Evolutionary conservation across 2,329 filamentous ascomycete species (phyloP).

Genomic region (Pyrenophora graminea): DNA sequence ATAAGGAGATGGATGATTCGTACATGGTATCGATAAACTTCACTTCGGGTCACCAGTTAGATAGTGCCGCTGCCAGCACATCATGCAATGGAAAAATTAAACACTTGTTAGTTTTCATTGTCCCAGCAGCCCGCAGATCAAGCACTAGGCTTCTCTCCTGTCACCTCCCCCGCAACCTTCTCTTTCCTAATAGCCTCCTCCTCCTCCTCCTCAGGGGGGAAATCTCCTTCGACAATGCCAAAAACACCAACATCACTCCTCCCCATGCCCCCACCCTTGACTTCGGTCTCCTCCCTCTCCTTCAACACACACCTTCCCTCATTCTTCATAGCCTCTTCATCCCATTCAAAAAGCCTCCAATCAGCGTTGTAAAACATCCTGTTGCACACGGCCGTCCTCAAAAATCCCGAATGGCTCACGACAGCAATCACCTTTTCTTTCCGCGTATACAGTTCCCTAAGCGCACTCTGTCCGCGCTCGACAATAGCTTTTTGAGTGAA

Average conservation of each 20-base stretch:
- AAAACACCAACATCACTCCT: constrained; percentile 50
- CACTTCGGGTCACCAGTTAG: too few species aligned
- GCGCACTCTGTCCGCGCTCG: constrained; percentile 57
- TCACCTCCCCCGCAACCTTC: constrained; percentile 21
- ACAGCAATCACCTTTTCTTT: constrained; percentile 67
- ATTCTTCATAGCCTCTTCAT: constrained; percentile 52
- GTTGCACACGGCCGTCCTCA: constrained; percentile 62
- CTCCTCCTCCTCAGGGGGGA: constrained; percentile 28
- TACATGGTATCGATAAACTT: not conserved
- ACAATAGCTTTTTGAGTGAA: constrained; percentile 60
- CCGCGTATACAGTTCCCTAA: constrained; percentile 57
- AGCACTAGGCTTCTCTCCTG: constrained; percentile 18
- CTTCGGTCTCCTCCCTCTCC: constrained; percentile 57
- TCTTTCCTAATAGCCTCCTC: constrained; percentile 4
- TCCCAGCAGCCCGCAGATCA: not conserved
- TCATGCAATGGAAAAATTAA: too few species aligned
- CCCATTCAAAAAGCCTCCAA: constrained; percentile 66
- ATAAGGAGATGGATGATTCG: not conserved
- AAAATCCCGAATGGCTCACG: constrained; percentile 67
- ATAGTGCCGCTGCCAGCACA: too few species aligned
- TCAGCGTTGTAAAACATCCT: constrained; percentile 61
- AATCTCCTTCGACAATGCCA: constrained; percentile 30
- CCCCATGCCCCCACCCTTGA: constrained; percentile 56
- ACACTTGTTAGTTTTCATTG: too few species aligned
- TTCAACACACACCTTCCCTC: constrained; percentile 46